A percentile compares a stretch with the other conserved stretches of the same genome.
Conservation (phyloP, 106 monocot species). For the Posidonia australis region DNA sequence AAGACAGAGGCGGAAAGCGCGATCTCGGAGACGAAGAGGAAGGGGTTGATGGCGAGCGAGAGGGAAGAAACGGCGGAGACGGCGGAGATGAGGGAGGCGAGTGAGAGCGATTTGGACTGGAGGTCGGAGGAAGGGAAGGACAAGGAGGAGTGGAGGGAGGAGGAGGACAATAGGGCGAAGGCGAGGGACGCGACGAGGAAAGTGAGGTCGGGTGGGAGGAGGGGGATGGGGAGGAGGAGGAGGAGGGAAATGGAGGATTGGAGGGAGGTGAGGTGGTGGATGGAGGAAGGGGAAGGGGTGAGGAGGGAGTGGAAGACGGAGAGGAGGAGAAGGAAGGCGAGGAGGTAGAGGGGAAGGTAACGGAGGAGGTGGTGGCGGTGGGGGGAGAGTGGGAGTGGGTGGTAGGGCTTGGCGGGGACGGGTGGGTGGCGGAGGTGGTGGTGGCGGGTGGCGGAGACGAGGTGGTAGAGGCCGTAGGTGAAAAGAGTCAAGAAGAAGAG, state of each 20-base stretch:
- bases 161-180: not conserved
- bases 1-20: conserved; percentile 37
- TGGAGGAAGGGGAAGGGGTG: conserved; percentile 12
- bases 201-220: not conserved
- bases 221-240: conserved; percentile 17
- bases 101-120: conserved; percentile 6
- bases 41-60: conserved; percentile 34
- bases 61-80: conserved; percentile 11
- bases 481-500: conserved; percentile 32
- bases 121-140: conserved; percentile 39
- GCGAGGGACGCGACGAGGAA: not conserved
- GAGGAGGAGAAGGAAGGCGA: conserved; percentile 14
- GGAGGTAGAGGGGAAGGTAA: conserved; percentile 17
- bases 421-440: conserved; percentile 21
- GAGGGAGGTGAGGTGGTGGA: conserved; percentile 7
- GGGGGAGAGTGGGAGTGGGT: conserved; percentile 31
- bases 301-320: conserved; percentile 26
- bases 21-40: conserved; percentile 47
- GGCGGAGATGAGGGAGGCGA: conserved; percentile 29
- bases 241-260: conserved; percentile 7
- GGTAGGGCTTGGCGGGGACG: conserved; percentile 25
- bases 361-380: conserved; percentile 15
- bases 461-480: conserved; percentile 56
- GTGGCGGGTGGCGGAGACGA: conserved; percentile 32
- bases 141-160: conserved; percentile 24